Conservation (phyloP, 2,329 filamentous ascomycete species). For the Fusarium sp. region DNA sequence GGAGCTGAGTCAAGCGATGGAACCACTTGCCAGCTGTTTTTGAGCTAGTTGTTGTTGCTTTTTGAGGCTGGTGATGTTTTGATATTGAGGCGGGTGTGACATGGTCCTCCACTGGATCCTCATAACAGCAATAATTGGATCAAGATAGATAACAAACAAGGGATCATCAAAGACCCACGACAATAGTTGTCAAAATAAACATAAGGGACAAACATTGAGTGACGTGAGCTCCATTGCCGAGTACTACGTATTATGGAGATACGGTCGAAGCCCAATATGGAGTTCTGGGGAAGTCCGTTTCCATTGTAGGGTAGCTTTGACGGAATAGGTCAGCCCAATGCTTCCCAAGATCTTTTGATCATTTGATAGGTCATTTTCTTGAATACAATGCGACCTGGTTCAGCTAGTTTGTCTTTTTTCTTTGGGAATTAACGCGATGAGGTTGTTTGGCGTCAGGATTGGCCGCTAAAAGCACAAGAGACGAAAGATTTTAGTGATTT, state of each 20-base stretch:
- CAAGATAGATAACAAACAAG: background rate
- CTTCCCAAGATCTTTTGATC: background rate
- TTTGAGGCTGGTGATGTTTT: slow-evolving; percentile 1
- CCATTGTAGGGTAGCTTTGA: background rate
- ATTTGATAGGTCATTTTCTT: background rate
- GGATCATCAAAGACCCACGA: background rate
- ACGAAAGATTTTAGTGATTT: background rate
- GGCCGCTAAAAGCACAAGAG: too few relatives aligned
- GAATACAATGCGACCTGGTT: rapidly evolving
- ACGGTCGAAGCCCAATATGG: background rate
- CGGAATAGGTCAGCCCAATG: background rate
- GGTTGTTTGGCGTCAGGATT: background rate
- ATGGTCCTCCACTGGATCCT: background rate
- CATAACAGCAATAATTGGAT: background rate
- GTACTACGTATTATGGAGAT: background rate
- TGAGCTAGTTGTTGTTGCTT: slow-evolving; percentile 8
- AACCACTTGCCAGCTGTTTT: background rate
- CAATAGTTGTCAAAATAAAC: background rate
- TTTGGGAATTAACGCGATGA: background rate
- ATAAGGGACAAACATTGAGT: background rate
- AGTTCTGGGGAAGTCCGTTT: background rate
- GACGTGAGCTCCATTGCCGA: rapidly evolving
- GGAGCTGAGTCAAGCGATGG: background rate
- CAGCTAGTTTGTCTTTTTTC: background rate
- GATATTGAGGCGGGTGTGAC: background rate